Evolutionary conservation across 352 stramenopile species (phyloP), one percentile per base, ranked within the genome.

Genomic region (Blastocystis sp.): DNA sequence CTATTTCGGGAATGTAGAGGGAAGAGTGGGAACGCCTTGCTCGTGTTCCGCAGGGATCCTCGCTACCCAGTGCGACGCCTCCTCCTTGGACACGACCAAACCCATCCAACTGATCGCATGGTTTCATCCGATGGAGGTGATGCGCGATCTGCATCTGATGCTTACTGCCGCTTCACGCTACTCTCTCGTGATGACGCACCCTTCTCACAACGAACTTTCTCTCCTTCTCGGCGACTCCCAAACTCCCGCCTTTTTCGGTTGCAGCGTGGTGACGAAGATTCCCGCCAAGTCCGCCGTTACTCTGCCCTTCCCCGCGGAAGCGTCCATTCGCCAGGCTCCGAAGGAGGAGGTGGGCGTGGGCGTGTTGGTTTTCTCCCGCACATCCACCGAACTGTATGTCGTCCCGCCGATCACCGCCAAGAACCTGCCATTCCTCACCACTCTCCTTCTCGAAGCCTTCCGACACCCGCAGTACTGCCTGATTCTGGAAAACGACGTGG

Each of bases 51-150:
- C 14, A 14, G 48, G 48, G 6, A 14, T 57, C 6, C 48, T 57
- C 14, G 6, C 6, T 0, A 7, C 48, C 48, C 6, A 57, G 6
- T 7, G 14, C 48, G 6, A 7, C 6, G 6, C 48, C 14, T 14
- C 14, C 14, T 14, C 6, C 48, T 57, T 57, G 48, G 48, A 57
- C 6, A 14, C 6, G 21, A 45, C 34, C 14, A 28, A 81, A 62
- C 45, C 71, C 0, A 81, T 81, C 61, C 71, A 81, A 28, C 59
- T 81, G 14, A 34, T 81, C 9, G 38, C 24, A 21, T 45, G 61
- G 61, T 65, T 81, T 40, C 24, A 81, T 42, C 54, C 52, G 65
- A 21, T 81, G 10, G 71, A 81, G 34, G 48, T 81, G 71, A 19
- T 40, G n/a, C 52, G 45, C 43, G 43, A 43, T 24, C 60, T 81